Percentiles rank a stretch among this genome's conserved stretches.
phyloP scores from a whole-genome alignment of 805 yeast species.

The Candida peoriensis region DNA sequence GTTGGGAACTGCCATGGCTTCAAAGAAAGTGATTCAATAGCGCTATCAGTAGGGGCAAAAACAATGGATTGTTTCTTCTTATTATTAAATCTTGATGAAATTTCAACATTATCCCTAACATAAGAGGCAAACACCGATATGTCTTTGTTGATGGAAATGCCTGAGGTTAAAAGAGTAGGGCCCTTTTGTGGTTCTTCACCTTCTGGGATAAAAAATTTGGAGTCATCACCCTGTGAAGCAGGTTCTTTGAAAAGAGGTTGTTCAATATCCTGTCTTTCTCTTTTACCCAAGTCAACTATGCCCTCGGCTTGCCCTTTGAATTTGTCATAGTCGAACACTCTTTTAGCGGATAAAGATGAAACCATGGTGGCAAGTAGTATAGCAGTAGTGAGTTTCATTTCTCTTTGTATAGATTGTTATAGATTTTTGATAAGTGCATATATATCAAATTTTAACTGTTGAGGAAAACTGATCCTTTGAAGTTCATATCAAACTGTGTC shows the following conservation, averaged over 20 bases:
- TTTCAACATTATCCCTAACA: conserved; percentile 54
- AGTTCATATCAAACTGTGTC: no score
- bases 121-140: conserved; percentile 65
- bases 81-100: conserved; percentile 44
- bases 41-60: conserved; percentile 68
- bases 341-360: conserved; percentile 4
- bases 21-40: conserved; percentile 40
- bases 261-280: not conserved
- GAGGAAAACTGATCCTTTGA: no score
- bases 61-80: conserved; percentile 41
- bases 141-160: conserved; percentile 28
- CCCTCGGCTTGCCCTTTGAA: not conserved
- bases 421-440: no score
- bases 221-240: not conserved
- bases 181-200: conserved; percentile 26
- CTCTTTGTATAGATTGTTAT: no score
- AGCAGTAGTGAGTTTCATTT: conserved; percentile 4
- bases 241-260: conserved; percentile 21
- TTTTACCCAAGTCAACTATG: conserved; percentile 1
- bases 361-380: not conserved
- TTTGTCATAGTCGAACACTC: conserved; percentile 6
- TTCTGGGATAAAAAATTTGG: conserved; percentile 17
- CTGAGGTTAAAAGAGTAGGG: conserved; percentile 26
- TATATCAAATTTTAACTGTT: no score
- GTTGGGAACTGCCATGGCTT: conserved; percentile 87